Percentiles rank a stretch among this genome's conserved stretches.
These are phyloP conservation scores for Aspergillus nomiae DNA, from an alignment of 2,329 filamentous ascomycete species.

Conservation along the genomic window DNA sequence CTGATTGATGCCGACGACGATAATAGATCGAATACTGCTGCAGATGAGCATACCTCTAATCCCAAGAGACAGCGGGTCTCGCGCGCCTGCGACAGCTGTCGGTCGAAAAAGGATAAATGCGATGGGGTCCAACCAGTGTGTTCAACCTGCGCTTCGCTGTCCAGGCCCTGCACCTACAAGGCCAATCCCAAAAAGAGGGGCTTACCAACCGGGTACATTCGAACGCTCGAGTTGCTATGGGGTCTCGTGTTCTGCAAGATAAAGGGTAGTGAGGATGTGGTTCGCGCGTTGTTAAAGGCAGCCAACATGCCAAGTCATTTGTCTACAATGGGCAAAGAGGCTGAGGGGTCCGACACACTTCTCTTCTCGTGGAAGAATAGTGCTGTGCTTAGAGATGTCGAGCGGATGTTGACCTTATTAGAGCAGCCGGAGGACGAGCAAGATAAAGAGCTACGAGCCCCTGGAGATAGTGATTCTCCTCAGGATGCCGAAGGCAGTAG, in stretches of 20 bases:
- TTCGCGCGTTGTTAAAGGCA: slow-evolving; percentile 57
- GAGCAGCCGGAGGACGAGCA: slow-evolving; percentile 42
- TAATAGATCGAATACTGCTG: slow-evolving; percentile 25
- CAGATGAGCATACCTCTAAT: slow-evolving; percentile 34
- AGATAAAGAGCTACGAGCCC: slow-evolving; percentile 30
- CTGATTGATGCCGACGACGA: slow-evolving; percentile 33
- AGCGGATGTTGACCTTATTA: slow-evolving; percentile 57
- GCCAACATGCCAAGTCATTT: slow-evolving; percentile 42
- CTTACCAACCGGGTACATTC: slow-evolving; percentile 77
- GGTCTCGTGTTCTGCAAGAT: slow-evolving; percentile 67
- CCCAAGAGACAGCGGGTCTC: slow-evolving; percentile 67
- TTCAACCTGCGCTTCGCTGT: slow-evolving; percentile 65
- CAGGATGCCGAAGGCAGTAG: slow-evolving; percentile 35
- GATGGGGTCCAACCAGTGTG: slow-evolving; percentile 69
- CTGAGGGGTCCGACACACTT: slow-evolving; percentile 57
- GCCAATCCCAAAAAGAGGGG: slow-evolving; percentile 74
- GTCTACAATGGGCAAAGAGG: slow-evolving; percentile 41
- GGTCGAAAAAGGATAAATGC: slow-evolving; percentile 70
- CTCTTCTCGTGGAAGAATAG: slow-evolving; percentile 66
- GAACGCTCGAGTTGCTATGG: slow-evolving; percentile 69
- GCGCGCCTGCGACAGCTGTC: slow-evolving; percentile 69
- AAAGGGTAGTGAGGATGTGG: slow-evolving; percentile 59
- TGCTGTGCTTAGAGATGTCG: slow-evolving; percentile 63
- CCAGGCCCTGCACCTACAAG: slow-evolving; percentile 70
- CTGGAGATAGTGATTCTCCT: slow-evolving; percentile 29